A percentile compares a stretch with the other conserved stretches of the same genome.
Conservation (phyloP, 2,329 filamentous ascomycete species). For the Xylaria polymorpha region DNA sequence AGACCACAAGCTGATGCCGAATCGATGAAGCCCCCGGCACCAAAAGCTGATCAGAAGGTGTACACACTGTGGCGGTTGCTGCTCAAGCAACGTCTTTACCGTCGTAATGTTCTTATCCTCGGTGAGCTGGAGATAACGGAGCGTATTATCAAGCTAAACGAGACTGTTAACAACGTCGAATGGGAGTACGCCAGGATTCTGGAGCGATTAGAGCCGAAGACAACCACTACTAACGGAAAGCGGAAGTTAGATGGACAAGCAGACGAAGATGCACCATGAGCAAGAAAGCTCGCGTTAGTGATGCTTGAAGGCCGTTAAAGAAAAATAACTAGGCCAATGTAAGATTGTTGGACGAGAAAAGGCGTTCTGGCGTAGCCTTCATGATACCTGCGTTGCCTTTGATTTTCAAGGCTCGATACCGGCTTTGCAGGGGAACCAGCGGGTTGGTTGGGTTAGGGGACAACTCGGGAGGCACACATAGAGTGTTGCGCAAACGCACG, state of each 20-base stretch:
- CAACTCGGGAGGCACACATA: not conserved
- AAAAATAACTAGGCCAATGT: not conserved
- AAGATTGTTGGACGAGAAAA: constrained; percentile 15
- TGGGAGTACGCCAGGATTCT: constrained; percentile 78
- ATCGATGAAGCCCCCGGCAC: constrained; percentile 50
- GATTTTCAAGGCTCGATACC: constrained; percentile 30
- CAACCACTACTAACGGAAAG: constrained; percentile 55
- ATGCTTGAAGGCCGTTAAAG: constrained; percentile 27
- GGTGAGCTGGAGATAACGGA: constrained; percentile 75
- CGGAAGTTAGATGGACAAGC: constrained; percentile 56
- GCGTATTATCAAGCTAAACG: constrained; percentile 77
- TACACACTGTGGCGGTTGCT: constrained; percentile 79
- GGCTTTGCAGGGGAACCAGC: constrained; percentile 3
- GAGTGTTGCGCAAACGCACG: constrained; percentile 5
- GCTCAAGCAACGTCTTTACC: constrained; percentile 81
- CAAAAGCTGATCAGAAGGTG: constrained; percentile 68
- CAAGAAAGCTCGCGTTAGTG: constrained; percentile 61
- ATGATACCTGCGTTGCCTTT: constrained; percentile 46
- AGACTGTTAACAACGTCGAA: constrained; percentile 74
- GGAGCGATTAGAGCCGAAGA: constrained; percentile 45
- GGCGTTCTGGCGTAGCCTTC: constrained; percentile 27
- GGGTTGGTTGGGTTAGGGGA: not conserved
- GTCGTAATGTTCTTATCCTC: constrained; percentile 77
- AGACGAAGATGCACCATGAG: constrained; percentile 44
- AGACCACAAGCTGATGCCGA: constrained; percentile 60